A percentile compares a stretch with the other conserved stretches of the same genome.
These are phyloP conservation scores for Myxozyma neotropica DNA, from an alignment of 805 yeast species.

Conservation along the genomic window DNA sequence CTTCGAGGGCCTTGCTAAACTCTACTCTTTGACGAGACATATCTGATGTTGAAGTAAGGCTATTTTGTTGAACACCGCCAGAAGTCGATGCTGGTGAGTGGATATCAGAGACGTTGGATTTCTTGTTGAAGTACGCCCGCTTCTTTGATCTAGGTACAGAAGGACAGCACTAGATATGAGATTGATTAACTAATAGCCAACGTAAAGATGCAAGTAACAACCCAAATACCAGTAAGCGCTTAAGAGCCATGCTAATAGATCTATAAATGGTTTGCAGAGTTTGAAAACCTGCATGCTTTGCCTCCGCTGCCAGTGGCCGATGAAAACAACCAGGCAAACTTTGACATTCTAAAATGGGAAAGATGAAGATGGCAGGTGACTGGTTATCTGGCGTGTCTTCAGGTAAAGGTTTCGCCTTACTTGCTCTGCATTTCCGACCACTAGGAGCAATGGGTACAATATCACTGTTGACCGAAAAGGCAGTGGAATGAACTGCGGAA, in stretches of 20 bases:
- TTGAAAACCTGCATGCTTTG: not conserved
- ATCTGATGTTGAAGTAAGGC: not conserved
- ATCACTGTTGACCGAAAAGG: not conserved
- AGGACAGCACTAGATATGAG: not conserved
- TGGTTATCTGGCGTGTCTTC: not conserved
- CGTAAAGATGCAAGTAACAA: no score
- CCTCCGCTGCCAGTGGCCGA: not conserved
- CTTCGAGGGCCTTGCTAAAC: not conserved
- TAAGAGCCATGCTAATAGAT: not conserved
- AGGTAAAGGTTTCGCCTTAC: no score
- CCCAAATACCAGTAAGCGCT: not conserved
- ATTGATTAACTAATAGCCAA: no score
- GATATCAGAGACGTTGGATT: no score
- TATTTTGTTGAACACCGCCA: not conserved
- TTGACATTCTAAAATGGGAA: conserved; percentile 1
- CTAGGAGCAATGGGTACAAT: not conserved
- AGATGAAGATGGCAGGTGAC: not conserved
- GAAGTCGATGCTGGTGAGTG: not conserved
- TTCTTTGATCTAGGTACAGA: no score
- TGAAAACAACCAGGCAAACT: not conserved
- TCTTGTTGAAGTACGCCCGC: no score
- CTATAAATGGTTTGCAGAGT: not conserved
- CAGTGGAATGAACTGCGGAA: not conserved
- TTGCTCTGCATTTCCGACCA: no score
- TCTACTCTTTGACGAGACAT: not conserved